phyloP scores from a whole-genome alignment of 768 basidiomycete species.

The Boletus rubescentipes region DNA sequence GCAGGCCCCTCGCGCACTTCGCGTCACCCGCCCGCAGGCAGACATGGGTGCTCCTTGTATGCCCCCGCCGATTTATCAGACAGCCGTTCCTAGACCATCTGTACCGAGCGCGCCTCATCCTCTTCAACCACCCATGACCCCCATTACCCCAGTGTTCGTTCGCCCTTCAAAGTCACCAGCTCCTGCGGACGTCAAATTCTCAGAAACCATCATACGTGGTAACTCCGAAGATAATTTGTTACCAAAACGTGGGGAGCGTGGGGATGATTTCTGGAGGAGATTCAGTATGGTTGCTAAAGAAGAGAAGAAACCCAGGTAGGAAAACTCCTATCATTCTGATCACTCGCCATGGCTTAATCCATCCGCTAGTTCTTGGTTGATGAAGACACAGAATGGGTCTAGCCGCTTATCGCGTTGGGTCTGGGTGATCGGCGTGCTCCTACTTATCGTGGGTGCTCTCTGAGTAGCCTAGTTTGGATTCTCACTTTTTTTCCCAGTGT shows the following conservation, averaged over 20 bases:
- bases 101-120: slow-evolving; percentile 66
- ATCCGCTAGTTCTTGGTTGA: slow-evolving; percentile 58
- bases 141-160: slow-evolving; percentile 76
- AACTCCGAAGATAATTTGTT: slow-evolving; percentile 66
- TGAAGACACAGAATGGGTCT: slow-evolving; percentile 55
- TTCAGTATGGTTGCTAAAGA: slow-evolving; percentile 83
- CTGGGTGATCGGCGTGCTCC: slow-evolving; percentile 61
- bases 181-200: slow-evolving; percentile 48
- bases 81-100: slow-evolving; percentile 28
- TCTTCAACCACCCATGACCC: slow-evolving; percentile 72
- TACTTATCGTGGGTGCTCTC: slow-evolving; percentile 48
- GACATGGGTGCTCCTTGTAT: slow-evolving; percentile 24
- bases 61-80: slow-evolving; percentile 34
- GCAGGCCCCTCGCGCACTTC: slow-evolving; percentile 30
- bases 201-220: slow-evolving; percentile 62
- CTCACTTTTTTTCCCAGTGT: slow-evolving; percentile 30
- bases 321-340: not conserved
- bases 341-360: not conserved
- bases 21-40: slow-evolving; percentile 17
- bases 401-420: slow-evolving; percentile 64
- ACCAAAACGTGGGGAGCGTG: slow-evolving; percentile 66
- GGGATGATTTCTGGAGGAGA: slow-evolving; percentile 84
- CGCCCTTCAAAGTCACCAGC: slow-evolving; percentile 48
- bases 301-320: slow-evolving; percentile 53
- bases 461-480: not conserved